Evolutionary conservation across 257 asterid species (phyloP).

Genomic region (Nicotiana obtusifolia): DNA sequence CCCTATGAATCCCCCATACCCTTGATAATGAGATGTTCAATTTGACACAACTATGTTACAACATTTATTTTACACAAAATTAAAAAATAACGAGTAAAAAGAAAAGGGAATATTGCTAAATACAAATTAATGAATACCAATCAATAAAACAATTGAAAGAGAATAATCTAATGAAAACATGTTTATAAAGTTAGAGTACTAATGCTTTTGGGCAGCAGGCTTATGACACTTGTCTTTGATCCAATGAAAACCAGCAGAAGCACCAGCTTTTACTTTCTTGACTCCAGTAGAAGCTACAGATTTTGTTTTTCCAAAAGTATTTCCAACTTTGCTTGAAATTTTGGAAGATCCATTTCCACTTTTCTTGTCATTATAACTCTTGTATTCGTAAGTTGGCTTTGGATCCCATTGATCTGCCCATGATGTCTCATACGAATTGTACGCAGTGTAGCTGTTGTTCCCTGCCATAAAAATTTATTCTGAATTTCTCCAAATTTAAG

Average conservation of each 20-base stretch:
- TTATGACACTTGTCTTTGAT: constrained; percentile 62
- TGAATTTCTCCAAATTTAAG: background rate
- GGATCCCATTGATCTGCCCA: constrained; percentile 78
- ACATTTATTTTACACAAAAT: background rate
- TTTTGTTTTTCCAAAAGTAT: constrained; percentile 51
- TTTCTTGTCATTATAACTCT: constrained; percentile 6
- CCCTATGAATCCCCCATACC: no score
- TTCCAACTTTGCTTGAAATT: constrained; percentile 26
- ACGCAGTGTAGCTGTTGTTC: constrained; percentile 12
- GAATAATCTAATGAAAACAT: background rate
- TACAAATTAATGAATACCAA: background rate
- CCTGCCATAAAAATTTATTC: background rate
- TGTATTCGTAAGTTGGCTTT: constrained; percentile 25
- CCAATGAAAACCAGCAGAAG: constrained; percentile 65
- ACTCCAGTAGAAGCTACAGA: constrained; percentile 53
- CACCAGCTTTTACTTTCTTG: constrained; percentile 73
- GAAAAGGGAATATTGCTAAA: background rate
- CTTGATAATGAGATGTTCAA: no score
- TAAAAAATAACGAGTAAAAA: background rate
- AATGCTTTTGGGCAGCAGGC: constrained; percentile 40
- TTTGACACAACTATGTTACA: background rate
- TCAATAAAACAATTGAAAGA: background rate
- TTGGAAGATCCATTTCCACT: constrained; percentile 21
- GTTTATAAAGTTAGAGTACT: background rate
- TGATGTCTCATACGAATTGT: constrained; percentile 54